Conservation (phyloP, 2,329 filamentous ascomycete genomes). For the Beauveria sp. region DNA sequence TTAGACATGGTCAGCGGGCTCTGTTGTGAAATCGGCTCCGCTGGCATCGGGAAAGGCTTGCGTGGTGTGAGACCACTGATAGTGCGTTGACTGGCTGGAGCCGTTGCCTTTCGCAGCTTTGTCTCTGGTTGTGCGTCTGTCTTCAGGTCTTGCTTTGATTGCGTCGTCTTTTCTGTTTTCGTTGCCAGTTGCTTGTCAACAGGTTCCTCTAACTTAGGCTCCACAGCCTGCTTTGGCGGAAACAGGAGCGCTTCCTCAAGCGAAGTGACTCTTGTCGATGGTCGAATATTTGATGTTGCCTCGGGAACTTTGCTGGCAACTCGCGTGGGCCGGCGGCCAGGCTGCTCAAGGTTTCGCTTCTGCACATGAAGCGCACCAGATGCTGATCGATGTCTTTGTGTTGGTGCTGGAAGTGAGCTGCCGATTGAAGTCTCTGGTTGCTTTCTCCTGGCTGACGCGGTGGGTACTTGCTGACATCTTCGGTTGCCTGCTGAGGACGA, state of each 20-base stretch:
- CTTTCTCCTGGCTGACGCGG: background rate
- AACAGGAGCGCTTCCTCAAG: background rate
- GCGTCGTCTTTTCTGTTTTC: background rate
- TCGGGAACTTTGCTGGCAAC: background rate
- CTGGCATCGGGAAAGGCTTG: slow-evolving; percentile 13
- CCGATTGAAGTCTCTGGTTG: background rate
- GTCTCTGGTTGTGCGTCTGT: background rate
- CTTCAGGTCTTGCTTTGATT: background rate
- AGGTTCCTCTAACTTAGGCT: background rate
- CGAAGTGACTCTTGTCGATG: background rate
- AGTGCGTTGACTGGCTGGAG: background rate
- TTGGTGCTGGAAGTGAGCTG: background rate
- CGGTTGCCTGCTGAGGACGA: slow-evolving; percentile 44
- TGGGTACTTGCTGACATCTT: slow-evolving; percentile 19
- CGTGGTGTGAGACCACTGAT: slow-evolving; percentile 24
- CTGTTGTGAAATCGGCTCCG: slow-evolving; percentile 38
- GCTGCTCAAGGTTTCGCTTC: slow-evolving; percentile 4
- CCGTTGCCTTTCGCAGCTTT: background rate
- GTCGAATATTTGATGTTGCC: background rate
- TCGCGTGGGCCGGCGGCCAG: background rate
- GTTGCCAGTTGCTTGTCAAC: background rate
- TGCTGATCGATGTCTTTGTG: background rate
- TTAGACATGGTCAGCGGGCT: slow-evolving; percentile 53
- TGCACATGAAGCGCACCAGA: background rate
- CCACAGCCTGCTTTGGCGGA: background rate